A percentile compares a stretch with the other conserved stretches of the same genome.
These are phyloP conservation scores for Rhynchospora pubera DNA, from an alignment of 176 grass and related monocot genomes.

Conservation along the genomic window DNA sequence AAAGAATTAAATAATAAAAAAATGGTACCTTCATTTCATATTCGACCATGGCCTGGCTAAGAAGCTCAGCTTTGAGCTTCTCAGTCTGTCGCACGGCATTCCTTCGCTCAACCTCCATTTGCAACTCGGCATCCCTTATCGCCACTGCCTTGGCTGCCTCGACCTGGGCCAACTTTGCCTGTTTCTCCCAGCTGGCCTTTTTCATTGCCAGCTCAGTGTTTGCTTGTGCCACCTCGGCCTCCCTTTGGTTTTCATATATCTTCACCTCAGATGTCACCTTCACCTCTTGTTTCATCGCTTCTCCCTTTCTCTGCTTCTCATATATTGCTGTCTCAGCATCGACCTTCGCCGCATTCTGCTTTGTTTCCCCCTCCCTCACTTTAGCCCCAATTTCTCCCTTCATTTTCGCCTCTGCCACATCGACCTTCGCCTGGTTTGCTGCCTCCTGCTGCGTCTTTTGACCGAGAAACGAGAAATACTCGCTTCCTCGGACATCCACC, in stretches of 20 bases:
- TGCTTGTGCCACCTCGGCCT: slow-evolving; percentile 56
- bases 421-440: slow-evolving; percentile 61
- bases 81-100: slow-evolving; percentile 55
- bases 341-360: slow-evolving; percentile 56
- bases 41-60: slow-evolving; percentile 62
- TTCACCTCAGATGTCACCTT: slow-evolving; percentile 44
- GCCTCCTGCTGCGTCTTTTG: slow-evolving; percentile 87
- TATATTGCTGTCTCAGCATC: slow-evolving; percentile 52
- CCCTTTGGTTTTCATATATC: slow-evolving; percentile 54
- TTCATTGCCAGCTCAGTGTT: slow-evolving; percentile 50
- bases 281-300: slow-evolving; percentile 42
- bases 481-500: slow-evolving; percentile 50
- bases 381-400: slow-evolving; percentile 58
- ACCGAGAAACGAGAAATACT: slow-evolving; percentile 78
- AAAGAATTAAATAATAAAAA: not conserved
- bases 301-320: slow-evolving; percentile 40
- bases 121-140: slow-evolving; percentile 65
- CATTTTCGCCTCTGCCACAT: slow-evolving; percentile 59
- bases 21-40: slow-evolving; percentile 54
- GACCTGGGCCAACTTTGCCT: slow-evolving; percentile 47
- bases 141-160: slow-evolving; percentile 62
- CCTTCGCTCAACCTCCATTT: slow-evolving; percentile 62
- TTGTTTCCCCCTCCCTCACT: slow-evolving; percentile 31
- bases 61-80: slow-evolving; percentile 77
- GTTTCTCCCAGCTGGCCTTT: slow-evolving; percentile 56